These are phyloP conservation scores for Ascochyta viciae-villosae DNA, from an alignment of 2,329 filamentous ascomycete species.

Conservation along the genomic window DNA sequence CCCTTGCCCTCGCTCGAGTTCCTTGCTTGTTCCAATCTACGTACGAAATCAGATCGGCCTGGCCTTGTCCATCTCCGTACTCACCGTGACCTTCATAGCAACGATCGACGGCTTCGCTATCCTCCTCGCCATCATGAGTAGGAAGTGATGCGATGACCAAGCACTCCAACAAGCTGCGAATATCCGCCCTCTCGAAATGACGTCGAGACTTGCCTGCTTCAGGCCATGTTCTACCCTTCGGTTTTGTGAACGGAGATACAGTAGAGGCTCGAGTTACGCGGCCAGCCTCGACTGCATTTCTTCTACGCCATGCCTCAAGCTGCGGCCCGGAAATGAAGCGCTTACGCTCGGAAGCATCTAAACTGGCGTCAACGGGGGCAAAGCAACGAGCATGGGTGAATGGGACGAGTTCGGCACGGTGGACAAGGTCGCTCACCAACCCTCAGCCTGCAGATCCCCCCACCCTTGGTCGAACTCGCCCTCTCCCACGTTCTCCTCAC, in stretches of 20 bases:
- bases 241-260: neutral
- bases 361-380: neutral
- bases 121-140: neutral
- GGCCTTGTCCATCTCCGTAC: neutral
- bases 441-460: conserved; percentile 38
- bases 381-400: neutral
- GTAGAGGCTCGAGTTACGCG: neutral
- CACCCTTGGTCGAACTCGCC: conserved; percentile 30
- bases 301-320: neutral
- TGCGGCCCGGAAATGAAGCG: neutral
- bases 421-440: conserved; percentile 30
- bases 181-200: neutral
- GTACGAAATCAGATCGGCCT: neutral
- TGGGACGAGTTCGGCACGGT: neutral
- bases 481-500: conserved; percentile 37
- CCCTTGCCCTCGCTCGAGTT: neutral
- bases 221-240: neutral
- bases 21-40: neutral
- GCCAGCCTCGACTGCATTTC: neutral
- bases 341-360: neutral
- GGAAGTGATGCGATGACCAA: neutral
- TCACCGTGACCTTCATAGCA: neutral
- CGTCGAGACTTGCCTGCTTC: neutral
- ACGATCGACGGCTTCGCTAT: neutral
- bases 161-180: neutral